Evolutionary conservation across 2,329 filamentous ascomycete genomes (phyloP), one percentile per base, ranked within the genome.

Genomic region (Paramyrothecium sp.): DNA sequence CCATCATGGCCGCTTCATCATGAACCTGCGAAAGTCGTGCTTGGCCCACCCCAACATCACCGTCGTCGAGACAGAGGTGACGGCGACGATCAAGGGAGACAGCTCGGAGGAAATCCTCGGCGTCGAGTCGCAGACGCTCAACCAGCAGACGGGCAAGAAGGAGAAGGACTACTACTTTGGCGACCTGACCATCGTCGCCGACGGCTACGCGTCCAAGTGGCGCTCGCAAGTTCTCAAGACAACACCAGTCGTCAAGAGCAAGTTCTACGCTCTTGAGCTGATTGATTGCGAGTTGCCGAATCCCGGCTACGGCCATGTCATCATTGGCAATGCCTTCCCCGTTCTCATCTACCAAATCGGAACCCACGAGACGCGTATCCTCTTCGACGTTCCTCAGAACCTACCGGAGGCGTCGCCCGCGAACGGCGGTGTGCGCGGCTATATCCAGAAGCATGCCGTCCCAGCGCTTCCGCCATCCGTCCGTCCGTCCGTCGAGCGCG

Each of bases 291-390:
- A 88, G 22, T 84, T 98, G 11, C 91, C 92, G 2, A 80, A 84
- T 54, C 85, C 87, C 2, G 79, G 87, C 60, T 91, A 91, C 71
- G 95, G 94, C 20, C 92, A 96, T 73, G 94, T 99, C 62, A 81
- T 97, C 55, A 89, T 99, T 60, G 89, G 89, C 66, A 84, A 91
- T 61, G 83, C 85, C 50, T 80, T 73, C 60, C 94, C 95, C 1
- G 86, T 97, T 34, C 86, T 99, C 22, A 84, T 99, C 58, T 99
- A 99, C 79, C 95, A 98, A 77, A 99, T 99, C 71, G 94, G 95
- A 69, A 90, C 91, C 4, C 93, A 90, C 76, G 95, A 98, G 77
- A 99, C 95, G 1, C 87, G 95, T 62, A 90, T 89, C 13, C 84
- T 99, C 21, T 86, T 98, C 67, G 93, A 98, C 71, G 87, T 98